Evolutionary conservation across 495 filamentous ascomycete species (phyloP).

Genomic region (Lophium mytilinum): DNA sequence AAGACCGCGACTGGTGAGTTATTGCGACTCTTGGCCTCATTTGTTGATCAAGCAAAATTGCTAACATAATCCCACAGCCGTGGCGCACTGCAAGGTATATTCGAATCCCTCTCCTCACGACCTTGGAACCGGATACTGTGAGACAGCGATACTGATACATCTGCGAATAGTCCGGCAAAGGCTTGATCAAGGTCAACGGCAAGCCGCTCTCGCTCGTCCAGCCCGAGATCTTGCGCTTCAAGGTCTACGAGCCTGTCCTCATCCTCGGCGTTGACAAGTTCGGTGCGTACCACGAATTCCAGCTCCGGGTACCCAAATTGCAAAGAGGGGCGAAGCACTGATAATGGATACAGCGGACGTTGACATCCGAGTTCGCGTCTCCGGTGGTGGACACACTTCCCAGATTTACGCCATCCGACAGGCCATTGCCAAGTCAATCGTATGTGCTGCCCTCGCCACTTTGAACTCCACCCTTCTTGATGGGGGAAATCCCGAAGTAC

Average conservation of each 20-base stretch:
- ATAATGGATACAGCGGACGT: conserved; percentile 49
- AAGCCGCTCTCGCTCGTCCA: conserved; percentile 87
- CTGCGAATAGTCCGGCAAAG: conserved; percentile 63
- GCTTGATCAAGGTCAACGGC: conserved; percentile 97
- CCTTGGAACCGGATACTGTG: not conserved
- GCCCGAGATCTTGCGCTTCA: conserved; percentile 95
- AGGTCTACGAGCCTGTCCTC: conserved; percentile 97
- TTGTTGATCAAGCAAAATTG: conserved; percentile 28
- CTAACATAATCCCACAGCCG: conserved; percentile 45
- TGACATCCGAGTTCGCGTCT: conserved; percentile 95
- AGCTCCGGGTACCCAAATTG: not conserved
- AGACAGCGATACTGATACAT: not conserved
- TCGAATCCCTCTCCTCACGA: not conserved
- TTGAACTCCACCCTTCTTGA: too few species aligned
- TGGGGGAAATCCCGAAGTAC: too few species aligned
- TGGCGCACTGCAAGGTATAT: conserved; percentile 90
- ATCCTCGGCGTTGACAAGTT: conserved; percentile 96
- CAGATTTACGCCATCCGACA: conserved; percentile 98
- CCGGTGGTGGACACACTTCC: conserved; percentile 95
- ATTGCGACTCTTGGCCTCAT: not conserved
- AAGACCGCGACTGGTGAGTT: conserved; percentile 35
- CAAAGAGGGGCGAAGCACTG: not conserved
- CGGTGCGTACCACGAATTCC: conserved; percentile 33
- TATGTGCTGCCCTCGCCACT: too few species aligned
- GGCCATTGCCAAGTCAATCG: conserved; percentile 95